phyloP scores from a whole-genome alignment of 1,284 basidiomycete genomes.

The Tilletiopsis washingtonensis region DNA sequence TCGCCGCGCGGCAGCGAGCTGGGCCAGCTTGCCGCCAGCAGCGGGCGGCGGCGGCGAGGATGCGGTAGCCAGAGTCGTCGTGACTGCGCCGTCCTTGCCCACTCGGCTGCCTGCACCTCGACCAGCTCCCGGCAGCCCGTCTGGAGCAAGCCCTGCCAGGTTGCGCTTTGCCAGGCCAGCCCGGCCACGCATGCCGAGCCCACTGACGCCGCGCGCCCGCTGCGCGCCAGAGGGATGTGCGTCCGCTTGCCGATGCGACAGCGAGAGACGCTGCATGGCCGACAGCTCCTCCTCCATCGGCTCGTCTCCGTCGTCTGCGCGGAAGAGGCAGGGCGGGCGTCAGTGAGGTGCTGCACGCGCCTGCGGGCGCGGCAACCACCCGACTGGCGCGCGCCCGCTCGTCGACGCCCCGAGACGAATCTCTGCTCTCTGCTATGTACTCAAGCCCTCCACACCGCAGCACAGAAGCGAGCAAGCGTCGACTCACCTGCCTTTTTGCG shows the following conservation, averaged over 20 bases:
- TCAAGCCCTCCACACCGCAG: neutral
- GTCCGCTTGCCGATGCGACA: constrained; percentile 14
- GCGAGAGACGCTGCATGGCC: constrained; percentile 55
- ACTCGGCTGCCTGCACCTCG: too few relatives aligned
- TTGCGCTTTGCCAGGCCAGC: constrained; percentile 26
- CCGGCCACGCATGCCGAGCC: constrained; percentile 18
- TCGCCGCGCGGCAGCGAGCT: neutral
- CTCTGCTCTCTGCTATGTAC: neutral
- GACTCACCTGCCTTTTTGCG: constrained; percentile 31
- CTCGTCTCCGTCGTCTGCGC: neutral
- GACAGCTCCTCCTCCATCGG: too few relatives aligned
- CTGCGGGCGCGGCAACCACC: too few relatives aligned
- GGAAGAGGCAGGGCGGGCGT: neutral
- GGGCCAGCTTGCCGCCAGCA: constrained; percentile 1
- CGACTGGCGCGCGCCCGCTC: too few relatives aligned
- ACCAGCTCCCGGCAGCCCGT: constrained; percentile 3
- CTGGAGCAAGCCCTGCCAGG: constrained; percentile 16
- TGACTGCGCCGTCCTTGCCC: too few relatives aligned
- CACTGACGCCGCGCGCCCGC: constrained; percentile 16
- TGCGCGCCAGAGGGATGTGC: neutral
- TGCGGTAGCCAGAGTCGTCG: too few relatives aligned
- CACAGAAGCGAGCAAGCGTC: neutral
- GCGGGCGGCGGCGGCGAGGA: neutral
- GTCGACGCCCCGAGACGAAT: too few relatives aligned
- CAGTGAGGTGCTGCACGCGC: too few relatives aligned